A percentile compares a stretch with the other conserved stretches of the same genome.
Evolutionary conservation across 345 rosid species (phyloP).

Genomic region (Populus nigra): DNA sequence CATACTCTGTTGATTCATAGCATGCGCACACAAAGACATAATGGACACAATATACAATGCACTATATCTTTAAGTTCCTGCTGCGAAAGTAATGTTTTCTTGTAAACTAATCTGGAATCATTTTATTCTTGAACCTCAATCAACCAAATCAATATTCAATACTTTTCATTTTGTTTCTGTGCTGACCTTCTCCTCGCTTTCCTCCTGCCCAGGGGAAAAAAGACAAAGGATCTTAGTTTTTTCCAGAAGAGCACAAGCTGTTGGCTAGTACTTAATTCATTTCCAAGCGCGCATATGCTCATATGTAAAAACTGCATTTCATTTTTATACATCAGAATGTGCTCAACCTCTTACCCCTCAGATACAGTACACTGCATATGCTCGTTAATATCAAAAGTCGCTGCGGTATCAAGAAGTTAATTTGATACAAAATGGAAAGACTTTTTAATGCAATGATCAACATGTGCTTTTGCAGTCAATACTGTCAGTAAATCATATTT

Average conservation of each 20-base stretch:
- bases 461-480: not conserved
- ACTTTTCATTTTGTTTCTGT: not conserved
- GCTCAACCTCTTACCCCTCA: too few relatives aligned
- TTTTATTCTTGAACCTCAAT: not conserved
- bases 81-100: not conserved
- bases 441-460: not conserved
- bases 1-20: conserved; percentile 21
- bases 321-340: not conserved
- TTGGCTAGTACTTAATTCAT: conserved; percentile 3
- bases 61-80: not conserved
- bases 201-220: not conserved
- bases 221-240: not conserved
- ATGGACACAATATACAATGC: not conserved
- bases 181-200: not conserved
- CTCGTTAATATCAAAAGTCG: too few relatives aligned
- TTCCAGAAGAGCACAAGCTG: conserved; percentile 1
- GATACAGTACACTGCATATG: too few relatives aligned
- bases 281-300: not conserved
- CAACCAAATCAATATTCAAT: not conserved
- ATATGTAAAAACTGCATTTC: not conserved
- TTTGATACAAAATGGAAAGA: not conserved
- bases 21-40: conserved; percentile 14
- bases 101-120: conserved; percentile 1
- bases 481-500: not conserved
- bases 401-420: not conserved